phyloP scores from a whole-genome alignment of 176 grass and related monocot genomes.

The Metroxylon sagu region DNA sequence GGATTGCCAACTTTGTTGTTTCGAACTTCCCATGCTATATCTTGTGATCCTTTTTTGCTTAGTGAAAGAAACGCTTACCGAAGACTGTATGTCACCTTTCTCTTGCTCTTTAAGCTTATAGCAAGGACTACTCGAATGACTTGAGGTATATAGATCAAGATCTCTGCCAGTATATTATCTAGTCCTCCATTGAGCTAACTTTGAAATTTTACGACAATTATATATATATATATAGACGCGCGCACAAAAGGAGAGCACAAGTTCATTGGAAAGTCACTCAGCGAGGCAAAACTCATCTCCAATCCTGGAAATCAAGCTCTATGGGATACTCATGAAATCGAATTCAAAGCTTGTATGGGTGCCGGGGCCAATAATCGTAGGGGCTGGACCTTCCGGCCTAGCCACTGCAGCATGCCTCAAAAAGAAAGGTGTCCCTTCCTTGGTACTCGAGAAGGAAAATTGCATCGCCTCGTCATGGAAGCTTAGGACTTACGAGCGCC shows the following conservation, averaged over 20 bases:
- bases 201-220: slow-evolving; percentile 1
- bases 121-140: too few relatives aligned
- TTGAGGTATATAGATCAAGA: too few relatives aligned
- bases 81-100: too few relatives aligned
- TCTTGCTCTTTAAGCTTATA: too few relatives aligned
- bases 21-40: too few relatives aligned
- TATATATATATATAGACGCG: too few relatives aligned
- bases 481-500: slow-evolving; percentile 64
- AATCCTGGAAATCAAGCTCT: slow-evolving; percentile 13
- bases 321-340: slow-evolving; percentile 27
- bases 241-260: slow-evolving; percentile 2
- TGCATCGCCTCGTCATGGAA: slow-evolving; percentile 73
- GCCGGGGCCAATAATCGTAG: slow-evolving; percentile 72
- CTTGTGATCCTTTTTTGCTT: too few relatives aligned
- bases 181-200: too few relatives aligned
- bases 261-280: neutral
- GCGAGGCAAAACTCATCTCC: slow-evolving; percentile 11
- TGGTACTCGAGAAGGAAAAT: slow-evolving; percentile 64
- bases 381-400: slow-evolving; percentile 70
- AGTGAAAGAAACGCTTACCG: too few relatives aligned
- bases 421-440: slow-evolving; percentile 49
- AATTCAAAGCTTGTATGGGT: slow-evolving; percentile 53
- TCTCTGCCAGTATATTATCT: too few relatives aligned
- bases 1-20: too few relatives aligned
- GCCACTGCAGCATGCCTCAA: slow-evolving; percentile 70